Base-by-base conservation (phyloP, 345 rosid species). In the Jatropha curcas region DNA sequence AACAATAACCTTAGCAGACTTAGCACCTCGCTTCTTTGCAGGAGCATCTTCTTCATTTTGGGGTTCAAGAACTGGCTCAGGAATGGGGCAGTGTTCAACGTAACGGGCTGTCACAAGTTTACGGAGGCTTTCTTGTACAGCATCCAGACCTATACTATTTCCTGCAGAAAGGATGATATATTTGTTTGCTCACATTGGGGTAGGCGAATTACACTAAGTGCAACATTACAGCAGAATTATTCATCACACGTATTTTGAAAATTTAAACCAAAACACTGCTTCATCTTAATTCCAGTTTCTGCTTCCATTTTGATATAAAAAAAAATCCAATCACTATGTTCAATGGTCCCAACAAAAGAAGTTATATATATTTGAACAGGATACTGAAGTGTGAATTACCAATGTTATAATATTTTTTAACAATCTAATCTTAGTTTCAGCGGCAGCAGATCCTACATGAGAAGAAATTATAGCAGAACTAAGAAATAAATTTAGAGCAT, bases 41-140 rank as follows among this genome's bases (percentile, higher is more conserved):
- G 77, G 74, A 57, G 76, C 64, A 63, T 79, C 89, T 65, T 84
- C 86, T 76, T 84, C 90, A 75, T 72, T 78, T 51, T 85, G 83
- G 37, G 79, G 71, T 46, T 80, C 76, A 78, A 94, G 82, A 76
- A 84, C 74, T 25, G 98, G 93, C 78, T 88, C 97, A 16, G 92
- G 77, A 50, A 86, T 74, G 39, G 98, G 98, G 77, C 93, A 87
- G 53, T 87, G 90, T 74, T 94, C 97, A 76, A 94, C 85, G 73
- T 80, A 92, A 74, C 31, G 93, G 27, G 88, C 86, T 82, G 70
- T 77, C 76, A 86, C 81, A 31, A 94, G 85, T 71, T 81, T 84
- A 66, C 62, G 43, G 71, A 94, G 83, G 72, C 74, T 79, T 74
- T 79, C 92, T 73, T 75, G 83, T 52, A 88, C 71, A 39, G 75